Conservation (phyloP, 2,329 filamentous ascomycete species). For the Diaporthe sp. region DNA sequence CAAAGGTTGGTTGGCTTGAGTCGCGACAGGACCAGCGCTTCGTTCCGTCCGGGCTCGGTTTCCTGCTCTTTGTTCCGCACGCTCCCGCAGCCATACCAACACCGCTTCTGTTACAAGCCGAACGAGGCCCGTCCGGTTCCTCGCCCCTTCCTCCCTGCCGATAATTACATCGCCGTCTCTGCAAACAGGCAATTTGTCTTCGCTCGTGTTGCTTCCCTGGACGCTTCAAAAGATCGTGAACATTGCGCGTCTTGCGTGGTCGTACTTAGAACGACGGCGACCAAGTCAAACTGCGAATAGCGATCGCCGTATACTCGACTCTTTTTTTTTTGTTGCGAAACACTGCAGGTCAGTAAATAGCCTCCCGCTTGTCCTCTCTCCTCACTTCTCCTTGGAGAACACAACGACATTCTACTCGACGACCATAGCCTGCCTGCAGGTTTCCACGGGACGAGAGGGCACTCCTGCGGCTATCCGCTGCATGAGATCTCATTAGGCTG, state of each 20-base stretch:
- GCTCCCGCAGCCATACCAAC: constrained; percentile 28
- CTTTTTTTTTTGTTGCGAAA: constrained; percentile 2
- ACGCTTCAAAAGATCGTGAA: neutral
- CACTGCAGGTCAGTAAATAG: constrained; percentile 40
- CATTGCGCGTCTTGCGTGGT: constrained; percentile 11
- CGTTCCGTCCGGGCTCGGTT: constrained; percentile 27
- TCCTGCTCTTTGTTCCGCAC: constrained; percentile 36
- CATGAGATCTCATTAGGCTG: constrained; percentile 30
- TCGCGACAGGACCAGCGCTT: constrained; percentile 33
- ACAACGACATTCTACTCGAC: constrained; percentile 29
- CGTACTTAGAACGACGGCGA: neutral
- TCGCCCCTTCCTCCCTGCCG: constrained; percentile 26
- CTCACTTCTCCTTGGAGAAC: constrained; percentile 30
- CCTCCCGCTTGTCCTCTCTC: constrained; percentile 14
- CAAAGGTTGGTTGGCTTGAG: constrained; percentile 19
- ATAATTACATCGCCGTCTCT: constrained; percentile 23
- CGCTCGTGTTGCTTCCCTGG: neutral
- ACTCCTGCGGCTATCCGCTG: constrained; percentile 28
- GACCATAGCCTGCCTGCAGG: constrained; percentile 17
- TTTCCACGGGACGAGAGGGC: constrained; percentile 20
- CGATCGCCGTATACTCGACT: neutral
- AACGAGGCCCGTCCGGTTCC: constrained; percentile 21
- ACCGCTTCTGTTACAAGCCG: constrained; percentile 39
- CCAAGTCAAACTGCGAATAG: neutral
- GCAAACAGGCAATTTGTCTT: constrained; percentile 10